Conservation (phyloP, 2,329 filamentous ascomycete genomes). For the Penicillium psychrosexuale region DNA sequence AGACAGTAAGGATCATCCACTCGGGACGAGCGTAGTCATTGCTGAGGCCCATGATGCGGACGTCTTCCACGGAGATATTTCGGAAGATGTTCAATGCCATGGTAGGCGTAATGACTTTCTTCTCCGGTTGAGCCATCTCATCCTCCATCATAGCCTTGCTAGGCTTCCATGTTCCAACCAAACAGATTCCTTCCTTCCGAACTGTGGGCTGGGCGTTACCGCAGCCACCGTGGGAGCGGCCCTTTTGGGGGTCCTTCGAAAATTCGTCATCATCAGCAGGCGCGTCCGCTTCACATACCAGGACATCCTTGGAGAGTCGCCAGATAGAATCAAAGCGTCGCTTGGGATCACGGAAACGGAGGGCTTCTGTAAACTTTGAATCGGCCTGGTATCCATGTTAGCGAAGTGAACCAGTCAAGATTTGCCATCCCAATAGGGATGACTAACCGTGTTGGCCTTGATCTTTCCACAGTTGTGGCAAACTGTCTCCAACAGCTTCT, state of each 20-base stretch:
- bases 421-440: constrained; percentile 58
- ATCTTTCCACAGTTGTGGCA: constrained; percentile 99
- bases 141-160: constrained; percentile 70
- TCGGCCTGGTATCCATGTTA: constrained; percentile 65
- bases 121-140: constrained; percentile 67
- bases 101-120: constrained; percentile 76
- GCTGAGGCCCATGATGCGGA: constrained; percentile 85
- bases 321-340: constrained; percentile 89
- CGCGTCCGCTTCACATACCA: constrained; percentile 77
- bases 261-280: constrained; percentile 65
- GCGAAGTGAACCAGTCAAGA: constrained; percentile 49
- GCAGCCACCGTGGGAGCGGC: constrained; percentile 77
- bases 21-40: constrained; percentile 93
- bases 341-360: constrained; percentile 87
- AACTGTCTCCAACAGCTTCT: constrained; percentile 97
- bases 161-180: constrained; percentile 71
- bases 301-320: constrained; percentile 86
- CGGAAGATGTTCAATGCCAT: constrained; percentile 83
- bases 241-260: constrained; percentile 59
- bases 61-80: constrained; percentile 75
- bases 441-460: constrained; percentile 95
- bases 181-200: constrained; percentile 78
- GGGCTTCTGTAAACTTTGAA: constrained; percentile 75
- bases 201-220: constrained; percentile 88
- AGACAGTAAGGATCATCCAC: constrained; percentile 95